Evolutionary conservation across 176 grass and related monocot species (phyloP).

Genomic region (Tillandsia leiboldiana): DNA sequence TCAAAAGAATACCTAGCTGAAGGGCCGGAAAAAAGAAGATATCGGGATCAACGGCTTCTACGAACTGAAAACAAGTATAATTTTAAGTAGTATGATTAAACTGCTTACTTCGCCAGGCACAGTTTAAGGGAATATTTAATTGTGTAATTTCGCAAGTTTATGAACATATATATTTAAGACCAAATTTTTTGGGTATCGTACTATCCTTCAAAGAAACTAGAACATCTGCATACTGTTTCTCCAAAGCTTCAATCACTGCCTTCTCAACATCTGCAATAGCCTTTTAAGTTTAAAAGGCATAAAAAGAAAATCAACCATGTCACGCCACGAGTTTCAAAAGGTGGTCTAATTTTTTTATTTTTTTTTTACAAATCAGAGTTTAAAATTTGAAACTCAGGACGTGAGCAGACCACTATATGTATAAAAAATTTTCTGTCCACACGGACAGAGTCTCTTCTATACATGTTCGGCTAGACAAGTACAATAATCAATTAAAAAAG

Average conservation of each 20-base stretch:
- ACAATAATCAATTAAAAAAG: too few species aligned
- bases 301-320: conserved; percentile 9
- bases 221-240: conserved; percentile 86
- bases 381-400: too few species aligned
- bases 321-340: too few species aligned
- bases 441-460: too few species aligned
- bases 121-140: conserved; percentile 53
- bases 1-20: conserved; percentile 91
- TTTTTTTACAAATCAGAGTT: too few species aligned
- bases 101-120: conserved; percentile 75
- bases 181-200: conserved; percentile 91
- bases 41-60: not conserved
- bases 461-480: too few species aligned
- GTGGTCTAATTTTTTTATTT: too few species aligned
- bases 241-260: conserved; percentile 63
- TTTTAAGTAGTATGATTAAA: not conserved
- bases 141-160: conserved; percentile 71
- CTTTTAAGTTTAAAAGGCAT: conserved; percentile 43
- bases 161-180: conserved; percentile 87
- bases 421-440: too few species aligned
- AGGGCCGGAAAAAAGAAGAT: conserved; percentile 16
- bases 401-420: too few species aligned
- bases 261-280: conserved; percentile 99
- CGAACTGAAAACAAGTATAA: conserved; percentile 1
- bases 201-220: conserved; percentile 80